phyloP scores from a whole-genome alignment of 2,329 filamentous ascomycete genomes.

The Calonectria fujianensis region DNA sequence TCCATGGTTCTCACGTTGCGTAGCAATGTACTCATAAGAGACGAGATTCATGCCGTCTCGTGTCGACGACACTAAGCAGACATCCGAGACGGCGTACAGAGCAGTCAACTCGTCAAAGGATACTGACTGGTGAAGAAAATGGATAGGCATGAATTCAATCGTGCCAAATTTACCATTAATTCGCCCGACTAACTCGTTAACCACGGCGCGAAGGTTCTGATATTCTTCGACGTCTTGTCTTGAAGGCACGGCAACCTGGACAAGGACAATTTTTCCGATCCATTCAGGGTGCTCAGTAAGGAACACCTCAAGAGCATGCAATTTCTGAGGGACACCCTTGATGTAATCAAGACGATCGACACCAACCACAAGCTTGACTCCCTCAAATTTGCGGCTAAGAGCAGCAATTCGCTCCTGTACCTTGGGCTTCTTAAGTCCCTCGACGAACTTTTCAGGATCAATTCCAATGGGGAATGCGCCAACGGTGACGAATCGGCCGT shows the following conservation, averaged over 20 bases:
- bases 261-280: constrained; percentile 97
- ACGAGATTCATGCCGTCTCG: constrained; percentile 99
- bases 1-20: constrained; percentile 91
- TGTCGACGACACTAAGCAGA: constrained; percentile 94
- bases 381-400: constrained; percentile 92
- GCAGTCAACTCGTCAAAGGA: constrained; percentile 96
- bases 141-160: constrained; percentile 98
- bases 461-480: constrained; percentile 99
- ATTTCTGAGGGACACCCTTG: constrained; percentile 98
- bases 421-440: constrained; percentile 88
- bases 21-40: constrained; percentile 98
- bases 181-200: constrained; percentile 96
- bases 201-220: constrained; percentile 94
- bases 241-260: constrained; percentile 96
- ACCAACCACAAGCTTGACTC: constrained; percentile 96
- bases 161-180: constrained; percentile 99
- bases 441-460: constrained; percentile 96
- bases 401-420: constrained; percentile 91
- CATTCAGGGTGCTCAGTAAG: constrained; percentile 97
- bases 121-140: constrained; percentile 98
- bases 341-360: constrained; percentile 99
- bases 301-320: constrained; percentile 97
- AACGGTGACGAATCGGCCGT: constrained; percentile 90
- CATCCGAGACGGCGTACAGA: constrained; percentile 93
- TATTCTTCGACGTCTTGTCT: constrained; percentile 98